A percentile compares a stretch with the other conserved stretches of the same genome.
Evolutionary conservation across 1,284 basidiomycete genomes (phyloP).

Genomic region (Cutaneotrichosporon daszewskae): DNA sequence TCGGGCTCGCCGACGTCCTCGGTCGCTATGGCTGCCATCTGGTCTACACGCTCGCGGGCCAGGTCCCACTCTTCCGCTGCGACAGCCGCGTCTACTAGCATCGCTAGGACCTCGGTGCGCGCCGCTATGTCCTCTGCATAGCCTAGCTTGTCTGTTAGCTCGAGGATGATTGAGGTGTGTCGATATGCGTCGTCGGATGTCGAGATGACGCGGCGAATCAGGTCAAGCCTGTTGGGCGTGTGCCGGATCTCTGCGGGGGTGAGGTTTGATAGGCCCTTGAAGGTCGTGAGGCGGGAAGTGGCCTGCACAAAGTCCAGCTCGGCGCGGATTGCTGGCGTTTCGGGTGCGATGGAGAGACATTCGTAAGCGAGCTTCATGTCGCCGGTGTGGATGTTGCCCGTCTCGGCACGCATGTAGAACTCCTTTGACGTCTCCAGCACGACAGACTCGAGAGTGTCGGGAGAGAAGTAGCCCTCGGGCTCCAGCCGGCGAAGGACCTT

Average conservation of each 20-base stretch:
- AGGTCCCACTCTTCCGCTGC: conserved; percentile 68
- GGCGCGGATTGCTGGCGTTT: conserved; percentile 58
- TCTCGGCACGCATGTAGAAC: conserved; percentile 86
- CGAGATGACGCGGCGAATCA: conserved; percentile 73
- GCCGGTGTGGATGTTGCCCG: conserved; percentile 81
- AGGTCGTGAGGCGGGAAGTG: conserved; percentile 63
- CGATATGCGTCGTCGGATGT: conserved; percentile 78
- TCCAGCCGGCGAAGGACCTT: conserved; percentile 57
- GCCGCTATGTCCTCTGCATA: conserved; percentile 64
- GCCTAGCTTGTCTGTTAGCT: conserved; percentile 79
- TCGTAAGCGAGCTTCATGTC: conserved; percentile 95
- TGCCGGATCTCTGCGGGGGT: conserved; percentile 85
- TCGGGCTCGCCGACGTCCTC: conserved; percentile 5
- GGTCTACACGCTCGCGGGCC: conserved; percentile 64
- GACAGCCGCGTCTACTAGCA: conserved; percentile 78
- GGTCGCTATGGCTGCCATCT: conserved; percentile 62
- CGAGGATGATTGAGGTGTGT: conserved; percentile 81
- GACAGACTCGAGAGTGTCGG: conserved; percentile 62
- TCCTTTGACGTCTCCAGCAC: conserved; percentile 75
- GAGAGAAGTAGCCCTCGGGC: conserved; percentile 54
- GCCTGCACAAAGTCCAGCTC: conserved; percentile 93
- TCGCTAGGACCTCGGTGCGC: conserved; percentile 72
- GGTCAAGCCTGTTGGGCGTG: conserved; percentile 69
- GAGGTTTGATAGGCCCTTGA: conserved; percentile 61
- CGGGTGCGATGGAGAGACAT: conserved; percentile 67